A percentile compares a stretch with the other conserved stretches of the same genome.
Conservation (phyloP, 495 filamentous ascomycete genomes). For the Bacidia rubella region DNA sequence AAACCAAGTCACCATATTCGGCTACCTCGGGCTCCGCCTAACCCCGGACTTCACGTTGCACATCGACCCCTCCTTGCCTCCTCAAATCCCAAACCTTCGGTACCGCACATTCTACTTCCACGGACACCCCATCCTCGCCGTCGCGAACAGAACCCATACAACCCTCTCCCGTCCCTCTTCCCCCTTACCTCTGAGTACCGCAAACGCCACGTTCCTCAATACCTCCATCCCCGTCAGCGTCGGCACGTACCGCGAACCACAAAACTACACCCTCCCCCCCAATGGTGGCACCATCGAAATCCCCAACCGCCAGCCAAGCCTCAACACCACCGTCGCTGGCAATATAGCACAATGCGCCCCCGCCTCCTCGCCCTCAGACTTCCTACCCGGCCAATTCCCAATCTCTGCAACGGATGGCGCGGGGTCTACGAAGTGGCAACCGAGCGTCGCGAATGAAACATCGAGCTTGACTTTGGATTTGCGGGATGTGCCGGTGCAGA, state of each 20-base stretch:
- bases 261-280: slow-evolving; percentile 34
- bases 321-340: slow-evolving; percentile 33
- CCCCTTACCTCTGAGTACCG: slow-evolving; percentile 30
- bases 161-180: slow-evolving; percentile 36
- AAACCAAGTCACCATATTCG: slow-evolving; percentile 47
- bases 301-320: slow-evolving; percentile 40
- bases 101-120: slow-evolving; percentile 61
- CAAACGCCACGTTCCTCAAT: slow-evolving; percentile 34
- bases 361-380: slow-evolving; percentile 33
- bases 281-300: slow-evolving; percentile 38
- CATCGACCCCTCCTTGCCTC: slow-evolving; percentile 45
- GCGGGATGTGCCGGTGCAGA: slow-evolving; percentile 27
- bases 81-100: slow-evolving; percentile 45
- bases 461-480: slow-evolving; percentile 38
- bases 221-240: slow-evolving; percentile 38
- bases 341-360: slow-evolving; percentile 60
- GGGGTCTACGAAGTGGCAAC: slow-evolving; percentile 60
- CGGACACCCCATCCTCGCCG: slow-evolving; percentile 48
- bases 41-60: slow-evolving; percentile 37
- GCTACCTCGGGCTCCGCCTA: slow-evolving; percentile 47
- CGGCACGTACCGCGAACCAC: slow-evolving; percentile 22
- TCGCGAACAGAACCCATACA: slow-evolving; percentile 53
- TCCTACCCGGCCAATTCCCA: slow-evolving; percentile 58
- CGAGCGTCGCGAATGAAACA: slow-evolving; percentile 33
- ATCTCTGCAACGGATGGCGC: slow-evolving; percentile 57